Conservation (phyloP, 345 rosid species). For the Microcos paniculata region DNA sequence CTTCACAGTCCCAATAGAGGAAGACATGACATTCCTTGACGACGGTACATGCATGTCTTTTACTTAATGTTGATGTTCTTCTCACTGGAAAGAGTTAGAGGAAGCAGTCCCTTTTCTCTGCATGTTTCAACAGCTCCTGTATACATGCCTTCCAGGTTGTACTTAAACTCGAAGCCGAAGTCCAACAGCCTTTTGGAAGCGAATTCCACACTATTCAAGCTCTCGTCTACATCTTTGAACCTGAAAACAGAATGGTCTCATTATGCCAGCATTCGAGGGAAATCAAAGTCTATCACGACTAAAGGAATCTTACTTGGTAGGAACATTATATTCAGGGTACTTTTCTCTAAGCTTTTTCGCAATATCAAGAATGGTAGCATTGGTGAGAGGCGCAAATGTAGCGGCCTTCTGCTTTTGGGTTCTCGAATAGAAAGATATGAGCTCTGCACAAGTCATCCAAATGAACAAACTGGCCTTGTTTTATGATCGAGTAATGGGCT, state of each 20-base stretch:
- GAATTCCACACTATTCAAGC: constrained; percentile 12
- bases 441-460: constrained; percentile 46
- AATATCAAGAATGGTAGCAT: constrained; percentile 31
- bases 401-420: constrained; percentile 44
- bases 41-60: neutral
- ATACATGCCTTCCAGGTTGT: constrained; percentile 33
- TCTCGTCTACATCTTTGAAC: constrained; percentile 24
- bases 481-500: constrained; percentile 20
- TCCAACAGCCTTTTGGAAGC: constrained; percentile 37
- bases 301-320: constrained; percentile 23
- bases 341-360: constrained; percentile 29
- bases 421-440: constrained; percentile 36
- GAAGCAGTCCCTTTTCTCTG: constrained; percentile 33
- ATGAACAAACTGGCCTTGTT: constrained; percentile 20
- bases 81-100: constrained; percentile 17
- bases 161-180: constrained; percentile 35
- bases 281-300: neutral
- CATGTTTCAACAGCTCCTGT: constrained; percentile 33
- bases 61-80: neutral
- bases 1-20: neutral
- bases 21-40: neutral
- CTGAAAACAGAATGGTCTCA: neutral
- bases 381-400: constrained; percentile 43
- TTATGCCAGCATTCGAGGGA: neutral
- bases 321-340: constrained; percentile 41